Evolutionary conservation across 192 early-diverging fungal species (phyloP), one percentile per base, ranked within the genome.

Genomic region (Dimargaris cristalligena): DNA sequence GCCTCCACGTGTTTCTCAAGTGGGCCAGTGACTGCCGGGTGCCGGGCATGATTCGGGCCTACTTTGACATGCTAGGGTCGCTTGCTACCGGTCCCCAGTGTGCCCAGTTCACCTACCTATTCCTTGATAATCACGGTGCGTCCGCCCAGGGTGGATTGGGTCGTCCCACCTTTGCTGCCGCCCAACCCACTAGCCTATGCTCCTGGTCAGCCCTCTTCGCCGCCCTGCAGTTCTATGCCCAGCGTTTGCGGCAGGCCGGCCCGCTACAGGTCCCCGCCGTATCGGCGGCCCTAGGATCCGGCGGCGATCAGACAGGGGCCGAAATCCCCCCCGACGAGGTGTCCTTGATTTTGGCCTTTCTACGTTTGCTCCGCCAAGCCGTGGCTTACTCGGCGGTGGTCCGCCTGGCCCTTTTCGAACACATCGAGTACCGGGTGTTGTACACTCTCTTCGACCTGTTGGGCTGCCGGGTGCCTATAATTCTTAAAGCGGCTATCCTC

Each of bases 51-150:
- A 71, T 81, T 4, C 73, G 79, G 14, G 78, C 83, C 2, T 91
- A 86, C 66, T 79, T 90, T 52, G 78, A 90, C 60, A 84, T 92
- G 75, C 71, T 97, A 18, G 77, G 83, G 22, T 79, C 91, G 0
- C 70, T 98, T 29, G 80, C 93, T 0, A 82, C 86, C 4, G 94
- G 94, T 2, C 38, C 68, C 28, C 67, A 80, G 45, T 85, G 78
- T 63, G 82, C 88, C 16, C 58, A 67, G 6, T 67, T 78, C 26
- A 80, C 82, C 0, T 71, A 78, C 48, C 60, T 72, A 34, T 82
- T 81, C 67, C 65, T 92, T 62, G 60, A 61, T 49, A 64, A 59
- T 16, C 35, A 50, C 45, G 67, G 44, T 23, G 58, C 52, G 45
- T 71, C 54, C 28, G 65, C 31, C 20, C 33, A 31, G 55, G 60